These are phyloP conservation scores for Pseudomicrostroma phylloplanum DNA, from an alignment of 1,284 basidiomycete species.

Conservation along the genomic window DNA sequence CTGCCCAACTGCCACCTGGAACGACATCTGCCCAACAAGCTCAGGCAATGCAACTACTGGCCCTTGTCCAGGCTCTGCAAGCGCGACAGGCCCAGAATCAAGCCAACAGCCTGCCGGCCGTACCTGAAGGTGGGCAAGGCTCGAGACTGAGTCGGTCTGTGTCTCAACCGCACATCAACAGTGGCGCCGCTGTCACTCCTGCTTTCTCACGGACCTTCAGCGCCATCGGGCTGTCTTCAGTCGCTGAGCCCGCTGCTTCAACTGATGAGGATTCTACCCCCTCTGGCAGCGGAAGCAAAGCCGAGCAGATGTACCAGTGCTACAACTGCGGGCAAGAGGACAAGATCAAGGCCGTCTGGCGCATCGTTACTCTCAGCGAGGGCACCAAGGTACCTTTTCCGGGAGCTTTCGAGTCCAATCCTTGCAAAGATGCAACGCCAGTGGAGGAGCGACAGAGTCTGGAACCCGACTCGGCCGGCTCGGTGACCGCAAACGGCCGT, in stretches of 20 bases:
- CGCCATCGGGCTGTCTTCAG: not conserved
- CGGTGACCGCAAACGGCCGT: not conserved
- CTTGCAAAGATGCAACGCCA: not conserved
- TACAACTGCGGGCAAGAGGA: constrained; percentile 41
- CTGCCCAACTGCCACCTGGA: not conserved
- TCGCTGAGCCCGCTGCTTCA: not conserved
- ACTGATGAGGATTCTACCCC: not conserved
- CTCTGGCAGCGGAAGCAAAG: not conserved
- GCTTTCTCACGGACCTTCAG: too few species aligned
- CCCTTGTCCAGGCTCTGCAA: constrained; percentile 24
- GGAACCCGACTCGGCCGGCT: not conserved
- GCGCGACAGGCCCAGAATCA: constrained; percentile 7
- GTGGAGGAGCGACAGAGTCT: not conserved
- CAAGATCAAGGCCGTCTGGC: constrained; percentile 29
- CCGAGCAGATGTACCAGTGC: constrained; percentile 18
- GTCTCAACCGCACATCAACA: not conserved
- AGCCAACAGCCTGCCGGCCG: not conserved
- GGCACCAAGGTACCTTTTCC: constrained; percentile 30
- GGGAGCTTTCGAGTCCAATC: not conserved
- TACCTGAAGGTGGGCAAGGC: not conserved
- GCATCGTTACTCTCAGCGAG: constrained; percentile 27
- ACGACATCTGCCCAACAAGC: constrained; percentile 7
- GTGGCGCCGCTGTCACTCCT: too few species aligned
- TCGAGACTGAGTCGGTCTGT: too few species aligned
- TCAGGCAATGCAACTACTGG: constrained; percentile 17